Conservation (phyloP, 2,329 filamentous ascomycete species). For the Periconia sp. region DNA sequence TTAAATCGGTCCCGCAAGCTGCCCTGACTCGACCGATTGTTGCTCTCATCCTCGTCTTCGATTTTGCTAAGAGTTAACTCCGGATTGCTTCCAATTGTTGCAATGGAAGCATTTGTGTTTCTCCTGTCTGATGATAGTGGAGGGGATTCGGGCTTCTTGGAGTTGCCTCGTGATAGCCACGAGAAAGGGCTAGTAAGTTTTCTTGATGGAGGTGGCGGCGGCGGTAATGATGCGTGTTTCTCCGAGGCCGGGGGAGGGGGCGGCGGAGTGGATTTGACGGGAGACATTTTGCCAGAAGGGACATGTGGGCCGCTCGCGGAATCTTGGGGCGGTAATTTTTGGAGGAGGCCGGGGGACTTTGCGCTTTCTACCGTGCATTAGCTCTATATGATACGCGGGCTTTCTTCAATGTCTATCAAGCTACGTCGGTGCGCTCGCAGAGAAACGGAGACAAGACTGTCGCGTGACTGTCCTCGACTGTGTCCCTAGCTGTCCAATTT, state of each 20-base stretch:
- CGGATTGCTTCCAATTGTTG: constrained; percentile 73
- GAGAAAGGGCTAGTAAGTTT: constrained; percentile 73
- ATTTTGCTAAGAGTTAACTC: constrained; percentile 79
- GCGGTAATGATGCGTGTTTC: constrained; percentile 32
- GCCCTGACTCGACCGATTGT: constrained; percentile 44
- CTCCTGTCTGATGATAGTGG: constrained; percentile 62
- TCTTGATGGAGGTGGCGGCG: constrained; percentile 56
- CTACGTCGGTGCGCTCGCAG: no score
- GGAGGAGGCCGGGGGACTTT: constrained; percentile 40
- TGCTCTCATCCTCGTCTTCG: constrained; percentile 62
- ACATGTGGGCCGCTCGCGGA: constrained; percentile 61
- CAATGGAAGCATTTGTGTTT: constrained; percentile 81
- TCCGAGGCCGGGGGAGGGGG: constrained; percentile 39
- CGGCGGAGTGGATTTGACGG: constrained; percentile 59
- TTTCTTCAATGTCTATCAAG: no score
- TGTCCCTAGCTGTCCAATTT: neutral
- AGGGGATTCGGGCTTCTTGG: constrained; percentile 66
- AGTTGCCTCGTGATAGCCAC: constrained; percentile 42
- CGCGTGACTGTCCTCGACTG: no score
- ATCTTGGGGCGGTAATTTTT: constrained; percentile 62
- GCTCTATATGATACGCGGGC: constrained; percentile 2
- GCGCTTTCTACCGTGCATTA: constrained; percentile 34
- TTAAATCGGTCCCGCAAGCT: constrained; percentile 56
- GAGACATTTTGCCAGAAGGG: constrained; percentile 73
- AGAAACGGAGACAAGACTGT: constrained; percentile 7